A percentile compares a stretch with the other conserved stretches of the same genome.
Conservation (phyloP, 2,329 filamentous ascomycete genomes). For the Ophiostoma australiae region DNA sequence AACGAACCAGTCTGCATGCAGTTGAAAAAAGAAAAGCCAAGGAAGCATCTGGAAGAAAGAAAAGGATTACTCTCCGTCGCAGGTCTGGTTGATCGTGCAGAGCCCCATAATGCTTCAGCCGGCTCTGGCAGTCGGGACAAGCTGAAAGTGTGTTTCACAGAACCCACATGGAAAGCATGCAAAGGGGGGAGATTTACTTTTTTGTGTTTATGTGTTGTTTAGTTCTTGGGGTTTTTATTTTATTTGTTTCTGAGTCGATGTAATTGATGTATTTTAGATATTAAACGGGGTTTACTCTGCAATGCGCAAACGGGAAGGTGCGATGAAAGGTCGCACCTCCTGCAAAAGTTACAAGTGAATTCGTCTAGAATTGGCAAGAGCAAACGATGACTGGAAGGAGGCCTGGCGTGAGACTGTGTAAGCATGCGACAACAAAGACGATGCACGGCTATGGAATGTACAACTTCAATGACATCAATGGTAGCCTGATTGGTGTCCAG, state of each 20-base stretch:
- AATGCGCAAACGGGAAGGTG: neutral
- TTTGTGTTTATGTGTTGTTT: neutral
- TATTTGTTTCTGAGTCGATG: neutral
- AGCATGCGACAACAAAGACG: neutral
- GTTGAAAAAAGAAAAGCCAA: neutral
- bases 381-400: neutral
- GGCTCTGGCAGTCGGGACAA: constrained; percentile 20
- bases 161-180: constrained; percentile 14
- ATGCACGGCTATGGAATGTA: neutral
- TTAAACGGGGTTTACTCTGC: neutral
- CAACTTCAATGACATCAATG: neutral
- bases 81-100: constrained; percentile 7
- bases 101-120: constrained; percentile 23
- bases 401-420: constrained; percentile 9
- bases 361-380: neutral
- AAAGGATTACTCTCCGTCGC: neutral
- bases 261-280: neutral
- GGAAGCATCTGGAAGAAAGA: neutral
- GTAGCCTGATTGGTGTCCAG: neutral
- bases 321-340: neutral
- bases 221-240: neutral
- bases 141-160: constrained; percentile 22
- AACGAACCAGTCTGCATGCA: neutral
- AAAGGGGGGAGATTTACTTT: neutral
- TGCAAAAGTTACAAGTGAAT: neutral